Evolutionary conservation across 225 moss, liverwort and hornwort genomes (phyloP), one percentile per base, ranked within the genome.

Genomic region (Antitrichia curtipendula): DNA sequence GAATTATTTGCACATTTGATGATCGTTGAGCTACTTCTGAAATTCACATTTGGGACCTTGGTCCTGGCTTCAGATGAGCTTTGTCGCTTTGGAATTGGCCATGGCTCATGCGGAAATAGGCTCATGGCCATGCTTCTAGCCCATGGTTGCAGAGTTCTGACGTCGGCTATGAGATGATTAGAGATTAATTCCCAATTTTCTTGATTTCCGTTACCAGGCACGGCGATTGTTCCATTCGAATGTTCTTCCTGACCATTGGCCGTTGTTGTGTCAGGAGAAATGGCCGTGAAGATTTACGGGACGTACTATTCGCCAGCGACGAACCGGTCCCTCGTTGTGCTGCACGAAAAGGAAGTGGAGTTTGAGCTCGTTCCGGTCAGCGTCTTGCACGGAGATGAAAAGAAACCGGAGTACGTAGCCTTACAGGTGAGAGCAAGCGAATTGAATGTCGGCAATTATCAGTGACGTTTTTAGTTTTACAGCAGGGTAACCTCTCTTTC

Each of bases 231-330:
- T 53, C 20, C 50, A 34, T 63, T 74, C 56, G 36, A 54, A 22
- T 57, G 28, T 27, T 38, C 62, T 19, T 62, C 31, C 72, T 84
- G 58, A 90, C 19, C 13, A 41, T 28, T 54, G 78, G 34, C 25
- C 16, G 41, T 36, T 56, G 80, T 25, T 63, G 43, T 87, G 81
- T 59, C 41, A 78, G 84, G 89, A 68, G 70, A 81, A 85, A 91
- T 93, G 91, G 82, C 91, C 17, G 75, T 56, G 25, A 93, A 93
- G 88, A 63, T 73, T 88, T 88, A 93, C 41, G 93, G 93, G 70
- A 86, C 89, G 21, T 91, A 88, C 83, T 90, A 81, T 60, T 75
- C 93, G 34, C 14, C 89, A 16, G 75, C 84, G 45, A 7, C 74
- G 69, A 91, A 68, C 64, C 84, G 91, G 86, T 88, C 90, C 43